Base-by-base conservation (phyloP, 148 eudicot species). In the Beta vulgaris region DNA sequence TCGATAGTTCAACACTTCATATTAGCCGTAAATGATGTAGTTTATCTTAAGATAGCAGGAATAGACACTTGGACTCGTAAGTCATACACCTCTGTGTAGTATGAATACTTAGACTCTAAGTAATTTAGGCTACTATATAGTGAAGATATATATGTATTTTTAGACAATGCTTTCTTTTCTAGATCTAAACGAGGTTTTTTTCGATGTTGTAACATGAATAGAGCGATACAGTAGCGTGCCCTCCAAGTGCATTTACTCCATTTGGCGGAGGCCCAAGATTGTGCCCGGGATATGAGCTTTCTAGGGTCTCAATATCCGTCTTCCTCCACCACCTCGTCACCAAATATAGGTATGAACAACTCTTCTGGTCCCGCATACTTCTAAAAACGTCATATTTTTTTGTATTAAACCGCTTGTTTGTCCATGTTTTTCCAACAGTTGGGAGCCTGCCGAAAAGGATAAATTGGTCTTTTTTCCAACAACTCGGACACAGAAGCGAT, bases 231-330 rank as follows among this genome's bases (percentile, higher is more conserved):
- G 91, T 84, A 60, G 46, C 83, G 7, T 77, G 84, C 79, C 76
- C 92, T 0, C 72, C 82, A 6, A 86, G 82, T 32, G 73, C 79
- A 18, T 96, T 87, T 85, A 82, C 87, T 4, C 99, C 99, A 0
- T 96, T 96, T 68, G 99, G 99, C 57, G 99, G 99, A 4, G 99
- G 99, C 23, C 97, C 98, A 1, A 83, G 99, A 81, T 81, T 92
- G 64, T 96, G 99, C 67, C 99, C 99, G 0, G 99, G 99, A 19
- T 88, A 87, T 53, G 99, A 96, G 86, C 88, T 96, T 8, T 92
- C 93, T 36, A 85, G 93, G 73, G 99, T 86, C 0, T 91, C 84
- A 48, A 87, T 89, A 59, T 88, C 95, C 0, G 93, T 96, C 68
- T 96, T 96, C 83, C 98, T 96, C 54, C 99, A 96, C 69, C 98